A percentile compares a stretch with the other conserved stretches of the same genome.
Conservation (phyloP, 768 basidiomycete genomes). For the Cyathus striatus region DNA sequence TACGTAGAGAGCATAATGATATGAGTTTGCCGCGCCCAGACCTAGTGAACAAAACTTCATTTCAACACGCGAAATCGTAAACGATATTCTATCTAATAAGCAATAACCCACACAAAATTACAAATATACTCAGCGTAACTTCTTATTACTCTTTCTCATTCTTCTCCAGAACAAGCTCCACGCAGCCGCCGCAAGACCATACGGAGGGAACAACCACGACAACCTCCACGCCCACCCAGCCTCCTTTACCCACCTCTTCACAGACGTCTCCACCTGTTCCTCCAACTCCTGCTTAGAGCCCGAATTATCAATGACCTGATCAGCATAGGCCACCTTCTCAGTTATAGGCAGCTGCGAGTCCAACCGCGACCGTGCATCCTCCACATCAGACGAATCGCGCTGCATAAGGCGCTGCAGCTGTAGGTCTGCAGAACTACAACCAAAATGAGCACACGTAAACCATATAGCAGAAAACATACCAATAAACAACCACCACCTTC, state of each 20-base stretch:
- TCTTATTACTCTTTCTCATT: no score
- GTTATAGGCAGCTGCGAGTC: conserved; percentile 76
- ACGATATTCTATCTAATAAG: no score
- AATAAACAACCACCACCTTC: conserved; percentile 84
- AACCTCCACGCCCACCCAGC: conserved; percentile 56
- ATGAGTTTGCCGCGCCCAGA: no score
- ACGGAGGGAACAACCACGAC: conserved; percentile 56
- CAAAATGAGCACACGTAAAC: not conserved
- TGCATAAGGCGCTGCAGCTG: conserved; percentile 81
- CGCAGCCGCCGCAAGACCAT: conserved; percentile 41
- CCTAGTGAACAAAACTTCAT: no score
- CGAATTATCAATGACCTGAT: conserved; percentile 86
- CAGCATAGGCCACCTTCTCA: conserved; percentile 80
- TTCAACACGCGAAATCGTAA: no score
- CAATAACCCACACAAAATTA: no score
- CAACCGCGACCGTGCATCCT: conserved; percentile 72
- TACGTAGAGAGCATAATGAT: no score
- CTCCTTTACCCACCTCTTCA: conserved; percentile 35
- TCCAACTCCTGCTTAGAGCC: conserved; percentile 68
- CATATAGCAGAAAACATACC: conserved; percentile 42
- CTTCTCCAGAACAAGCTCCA: conserved; percentile 20
- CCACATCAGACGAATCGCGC: conserved; percentile 61
- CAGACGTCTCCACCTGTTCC: conserved; percentile 41
- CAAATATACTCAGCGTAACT: no score
- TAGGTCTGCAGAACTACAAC: conserved; percentile 65